Percentiles rank a stretch among this genome's conserved stretches.
Conservation (phyloP, 2,329 filamentous ascomycete genomes). For the Clonostachys chloroleuca region DNA sequence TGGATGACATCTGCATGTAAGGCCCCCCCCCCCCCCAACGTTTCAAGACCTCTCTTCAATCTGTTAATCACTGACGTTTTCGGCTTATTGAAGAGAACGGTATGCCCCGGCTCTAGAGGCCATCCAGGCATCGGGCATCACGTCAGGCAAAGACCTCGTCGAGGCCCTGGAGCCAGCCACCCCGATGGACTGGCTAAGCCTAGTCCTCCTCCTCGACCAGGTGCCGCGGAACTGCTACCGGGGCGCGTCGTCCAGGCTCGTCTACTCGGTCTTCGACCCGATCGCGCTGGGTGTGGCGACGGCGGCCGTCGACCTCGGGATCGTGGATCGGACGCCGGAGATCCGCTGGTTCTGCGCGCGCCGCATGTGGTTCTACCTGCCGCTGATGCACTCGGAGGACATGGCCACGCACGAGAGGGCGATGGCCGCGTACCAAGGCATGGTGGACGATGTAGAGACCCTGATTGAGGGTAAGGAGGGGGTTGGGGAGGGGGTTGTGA, state of each 20-base stretch:
- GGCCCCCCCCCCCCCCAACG: conserved; percentile 4
- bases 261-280: conserved; percentile 53
- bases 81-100: conserved; percentile 6
- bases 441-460: conserved; percentile 23
- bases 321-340: conserved; percentile 12
- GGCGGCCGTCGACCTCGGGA: conserved; percentile 21
- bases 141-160: conserved; percentile 20
- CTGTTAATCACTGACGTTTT: neutral
- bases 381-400: conserved; percentile 55
- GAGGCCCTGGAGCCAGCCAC: conserved; percentile 13
- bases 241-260: conserved; percentile 29
- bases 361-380: conserved; percentile 54
- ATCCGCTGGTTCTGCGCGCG: conserved; percentile 28
- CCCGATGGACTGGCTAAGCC: conserved; percentile 34
- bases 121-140: conserved; percentile 16
- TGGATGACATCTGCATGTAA: conserved; percentile 28
- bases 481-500: conserved; percentile 7
- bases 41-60: neutral
- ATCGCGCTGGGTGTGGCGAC: conserved; percentile 39
- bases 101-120: conserved; percentile 25
- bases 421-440: conserved; percentile 18
- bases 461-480: conserved; percentile 17
- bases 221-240: conserved; percentile 59
- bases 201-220: conserved; percentile 58
- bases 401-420: conserved; percentile 34